Evolutionary conservation across 495 filamentous ascomycete species (phyloP), one percentile per base, ranked within the genome.

Genomic region (Aspergillus baeticus): DNA sequence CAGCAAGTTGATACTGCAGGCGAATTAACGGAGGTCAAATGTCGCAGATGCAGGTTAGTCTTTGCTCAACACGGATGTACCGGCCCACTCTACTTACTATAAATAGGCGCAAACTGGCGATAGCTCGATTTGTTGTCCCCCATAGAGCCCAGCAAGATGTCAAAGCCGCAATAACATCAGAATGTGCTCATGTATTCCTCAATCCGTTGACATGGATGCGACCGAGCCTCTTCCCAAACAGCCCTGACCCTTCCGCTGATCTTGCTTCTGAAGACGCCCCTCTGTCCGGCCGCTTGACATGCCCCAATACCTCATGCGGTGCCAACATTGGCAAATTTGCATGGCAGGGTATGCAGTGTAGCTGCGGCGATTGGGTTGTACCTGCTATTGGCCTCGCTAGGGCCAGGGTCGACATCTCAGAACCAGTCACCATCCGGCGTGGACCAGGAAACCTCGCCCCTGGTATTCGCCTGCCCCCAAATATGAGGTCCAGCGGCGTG

Each of bases 151-250:
- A 63, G 39, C 54, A 59, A 10, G 55, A 51, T 20, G 54, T 57
- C 26, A 71, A 64, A 48, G 36, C 57, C 13, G 45, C 63, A 42
- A 41, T 55, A 18, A 49, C n/a, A 17, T 53, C 67, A 31, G 63
- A 72, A 22, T 98, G 92, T 63, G 84, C 87, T 5, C 94, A 98
- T 65, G 80, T 91, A 57, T 97, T 96, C 70, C 67, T 98, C 50
- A 90, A 96, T 52, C 90, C 92, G 2, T 79, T 98, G 17, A 89
- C 86, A 17, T 98, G 93, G 95, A 98, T 98, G 94, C 83, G 87
- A 2, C 77, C 86, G 0, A 86, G 84, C 59, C 81, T 98, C 13
- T 77, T 76, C 56, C 73, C 75, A 7, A 54, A 62, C 11, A 45
- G 21, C n/a, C 34, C 36, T 34, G 33, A 59, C 15, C 31, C 61